These are phyloP conservation scores for Tetracentron sinense DNA, from an alignment of 164 flowering plant species.

Conservation along the genomic window DNA sequence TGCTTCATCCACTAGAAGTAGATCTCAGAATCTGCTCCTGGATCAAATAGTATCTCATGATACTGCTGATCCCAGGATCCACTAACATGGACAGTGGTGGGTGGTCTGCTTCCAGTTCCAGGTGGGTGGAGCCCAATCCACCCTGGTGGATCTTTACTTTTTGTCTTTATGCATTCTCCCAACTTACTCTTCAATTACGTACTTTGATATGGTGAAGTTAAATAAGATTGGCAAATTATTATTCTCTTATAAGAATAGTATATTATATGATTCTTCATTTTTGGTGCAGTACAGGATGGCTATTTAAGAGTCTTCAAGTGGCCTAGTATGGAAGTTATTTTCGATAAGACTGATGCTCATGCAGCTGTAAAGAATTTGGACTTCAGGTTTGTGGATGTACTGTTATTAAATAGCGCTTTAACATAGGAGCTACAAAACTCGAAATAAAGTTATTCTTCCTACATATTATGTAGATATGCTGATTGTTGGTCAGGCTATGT, in stretches of 20 bases:
- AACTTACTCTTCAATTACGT: not conserved
- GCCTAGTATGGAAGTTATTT: conserved; percentile 77
- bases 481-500: conserved; percentile 12
- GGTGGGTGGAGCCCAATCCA: too few species aligned
- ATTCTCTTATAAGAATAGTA: not conserved
- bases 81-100: too few species aligned
- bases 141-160: not conserved
- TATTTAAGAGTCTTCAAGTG: conserved; percentile 83
- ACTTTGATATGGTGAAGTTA: not conserved
- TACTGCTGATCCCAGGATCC: too few species aligned
- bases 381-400: conserved; percentile 64
- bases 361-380: conserved; percentile 68
- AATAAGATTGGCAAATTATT: not conserved
- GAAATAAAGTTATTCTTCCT: not conserved
- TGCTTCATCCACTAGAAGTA: too few species aligned
- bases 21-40: too few species aligned
- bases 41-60: too few species aligned
- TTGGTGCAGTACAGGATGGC: conserved; percentile 88
- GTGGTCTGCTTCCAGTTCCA: too few species aligned
- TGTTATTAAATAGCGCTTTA: not conserved
- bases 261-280: conserved; percentile 19
- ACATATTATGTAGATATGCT: conserved; percentile 12
- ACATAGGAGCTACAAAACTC: not conserved
- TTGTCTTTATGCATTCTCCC: not conserved
- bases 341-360: conserved; percentile 62